A percentile compares a stretch with the other conserved stretches of the same genome.
Evolutionary conservation across 2,329 filamentous ascomycete genomes (phyloP).

Genomic region (Colletotrichum acutatum): DNA sequence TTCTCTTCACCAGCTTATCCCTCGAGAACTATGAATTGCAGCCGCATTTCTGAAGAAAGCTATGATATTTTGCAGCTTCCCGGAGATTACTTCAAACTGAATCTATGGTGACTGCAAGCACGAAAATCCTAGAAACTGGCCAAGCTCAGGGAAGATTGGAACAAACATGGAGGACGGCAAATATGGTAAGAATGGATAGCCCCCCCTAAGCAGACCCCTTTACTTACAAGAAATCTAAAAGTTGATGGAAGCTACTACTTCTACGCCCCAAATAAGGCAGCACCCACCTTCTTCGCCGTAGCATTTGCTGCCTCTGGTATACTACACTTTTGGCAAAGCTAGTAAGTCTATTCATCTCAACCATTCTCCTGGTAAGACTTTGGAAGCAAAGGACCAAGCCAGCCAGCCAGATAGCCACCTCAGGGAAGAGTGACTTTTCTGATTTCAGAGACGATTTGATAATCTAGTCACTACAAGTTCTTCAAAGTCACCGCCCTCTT

Average conservation of each 20-base stretch:
- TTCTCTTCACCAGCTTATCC: too few relatives aligned
- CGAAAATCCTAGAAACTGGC: neutral
- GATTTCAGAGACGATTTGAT: neutral
- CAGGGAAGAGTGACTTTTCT: too few relatives aligned
- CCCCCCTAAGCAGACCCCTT: neutral
- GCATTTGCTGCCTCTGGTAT: constrained; percentile 51
- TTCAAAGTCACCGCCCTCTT: constrained; percentile 67
- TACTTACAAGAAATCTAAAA: constrained; percentile 32
- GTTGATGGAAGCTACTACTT: constrained; percentile 57
- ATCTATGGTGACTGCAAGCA: neutral
- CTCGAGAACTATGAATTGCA: too few relatives aligned
- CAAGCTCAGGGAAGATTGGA: neutral
- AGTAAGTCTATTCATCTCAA: constrained; percentile 56
- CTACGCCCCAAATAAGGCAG: constrained; percentile 59
- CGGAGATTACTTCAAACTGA: neutral
- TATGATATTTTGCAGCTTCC: too few relatives aligned
- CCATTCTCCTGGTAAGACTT: neutral
- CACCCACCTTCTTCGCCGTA: constrained; percentile 58
- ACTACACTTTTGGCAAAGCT: constrained; percentile 54
- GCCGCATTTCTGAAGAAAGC: too few relatives aligned
- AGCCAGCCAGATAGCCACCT: too few relatives aligned
- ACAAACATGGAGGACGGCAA: constrained; percentile 45
- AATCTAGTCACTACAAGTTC: constrained; percentile 62
- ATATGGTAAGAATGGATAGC: constrained; percentile 40
- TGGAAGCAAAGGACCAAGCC: too few relatives aligned